Conservation (phyloP, 2,329 filamentous ascomycete species). For the Fusarium sp. region DNA sequence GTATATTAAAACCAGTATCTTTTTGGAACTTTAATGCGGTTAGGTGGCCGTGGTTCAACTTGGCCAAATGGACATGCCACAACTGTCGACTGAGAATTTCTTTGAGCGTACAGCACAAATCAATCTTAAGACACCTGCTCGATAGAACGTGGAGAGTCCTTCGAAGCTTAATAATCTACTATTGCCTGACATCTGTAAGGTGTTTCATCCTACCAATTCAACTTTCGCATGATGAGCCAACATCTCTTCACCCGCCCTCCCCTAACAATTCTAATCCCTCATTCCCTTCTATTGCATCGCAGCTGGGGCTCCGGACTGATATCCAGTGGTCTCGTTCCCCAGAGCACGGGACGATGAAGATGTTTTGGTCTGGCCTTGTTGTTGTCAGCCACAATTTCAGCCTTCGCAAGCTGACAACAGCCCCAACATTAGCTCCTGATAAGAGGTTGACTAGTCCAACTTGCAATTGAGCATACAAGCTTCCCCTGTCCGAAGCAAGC, state of each 20-base stretch:
- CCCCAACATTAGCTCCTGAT: neutral
- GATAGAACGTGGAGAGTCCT: too few species aligned
- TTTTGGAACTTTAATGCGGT: too few species aligned
- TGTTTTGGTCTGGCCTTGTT: too few species aligned
- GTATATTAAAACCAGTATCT: too few species aligned
- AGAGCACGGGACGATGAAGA: neutral
- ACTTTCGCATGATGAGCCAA: neutral
- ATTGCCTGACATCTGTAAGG: too few species aligned
- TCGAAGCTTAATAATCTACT: too few species aligned
- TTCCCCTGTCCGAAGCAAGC: neutral
- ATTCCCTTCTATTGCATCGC: neutral
- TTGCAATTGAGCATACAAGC: neutral
- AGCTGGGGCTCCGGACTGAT: neutral
- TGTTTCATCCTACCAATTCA: neutral
- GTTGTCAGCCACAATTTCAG: neutral
- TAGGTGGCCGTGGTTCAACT: too few species aligned
- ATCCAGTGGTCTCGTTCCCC: neutral
- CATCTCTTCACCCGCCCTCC: neutral
- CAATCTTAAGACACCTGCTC: too few species aligned
- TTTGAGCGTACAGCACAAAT: too few species aligned
- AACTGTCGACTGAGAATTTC: too few species aligned
- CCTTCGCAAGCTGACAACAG: neutral
- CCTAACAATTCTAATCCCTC: neutral
- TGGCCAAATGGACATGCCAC: too few species aligned
- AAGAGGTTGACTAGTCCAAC: neutral